These are phyloP conservation scores for Rehmannia glutinosa DNA, from an alignment of 257 asterid species.

Conservation along the genomic window DNA sequence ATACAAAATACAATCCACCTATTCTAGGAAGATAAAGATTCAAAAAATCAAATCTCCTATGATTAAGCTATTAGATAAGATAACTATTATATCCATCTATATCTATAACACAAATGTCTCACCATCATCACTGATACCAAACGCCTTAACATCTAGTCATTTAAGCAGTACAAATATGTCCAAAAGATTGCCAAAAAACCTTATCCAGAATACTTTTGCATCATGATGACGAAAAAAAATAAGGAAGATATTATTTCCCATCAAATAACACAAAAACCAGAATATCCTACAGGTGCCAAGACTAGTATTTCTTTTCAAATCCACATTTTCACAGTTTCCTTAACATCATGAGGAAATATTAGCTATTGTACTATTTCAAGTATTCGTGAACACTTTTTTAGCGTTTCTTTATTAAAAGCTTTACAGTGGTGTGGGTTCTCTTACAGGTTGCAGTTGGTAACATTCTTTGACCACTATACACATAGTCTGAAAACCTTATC, in stretches of 20 bases:
- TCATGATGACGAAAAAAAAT: not conserved
- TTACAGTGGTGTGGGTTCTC: not conserved
- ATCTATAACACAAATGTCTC: too few relatives aligned
- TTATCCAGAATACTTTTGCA: not conserved
- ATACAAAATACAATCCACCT: too few relatives aligned
- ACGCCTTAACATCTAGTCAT: not conserved
- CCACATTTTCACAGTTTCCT: not conserved
- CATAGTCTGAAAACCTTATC: not conserved
- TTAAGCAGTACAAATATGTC: not conserved
- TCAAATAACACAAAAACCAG: not conserved
- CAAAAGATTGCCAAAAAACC: not conserved
- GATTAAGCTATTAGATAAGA: too few relatives aligned
- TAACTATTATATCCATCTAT: too few relatives aligned
- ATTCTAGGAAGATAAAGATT: too few relatives aligned
- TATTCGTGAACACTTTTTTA: not conserved
- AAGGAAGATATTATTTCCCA: not conserved
- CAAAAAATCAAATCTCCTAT: too few relatives aligned
- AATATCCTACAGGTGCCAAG: too few relatives aligned
- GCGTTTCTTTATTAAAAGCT: not conserved
- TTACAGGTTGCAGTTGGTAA: conserved; percentile 10
- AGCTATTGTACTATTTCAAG: not conserved
- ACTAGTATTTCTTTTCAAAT: not conserved
- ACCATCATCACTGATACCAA: not conserved
- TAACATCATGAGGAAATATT: not conserved
- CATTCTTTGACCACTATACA: not conserved